phyloP scores from a whole-genome alignment of 257 asterid species.

The Jacaranda copaia region DNA sequence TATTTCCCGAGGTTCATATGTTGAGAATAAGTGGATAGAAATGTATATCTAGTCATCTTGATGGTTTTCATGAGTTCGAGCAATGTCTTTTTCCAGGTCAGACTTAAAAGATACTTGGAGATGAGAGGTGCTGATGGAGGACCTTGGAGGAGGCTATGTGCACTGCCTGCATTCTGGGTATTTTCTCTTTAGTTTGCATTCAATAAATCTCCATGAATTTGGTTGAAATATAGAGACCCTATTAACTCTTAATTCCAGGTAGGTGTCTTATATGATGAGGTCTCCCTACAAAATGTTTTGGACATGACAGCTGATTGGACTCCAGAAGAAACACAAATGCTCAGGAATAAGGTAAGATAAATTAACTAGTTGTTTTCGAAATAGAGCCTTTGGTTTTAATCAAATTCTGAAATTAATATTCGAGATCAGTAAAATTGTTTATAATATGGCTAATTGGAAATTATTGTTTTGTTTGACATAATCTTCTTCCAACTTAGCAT shows the following conservation, averaged over 20 bases:
- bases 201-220: background rate
- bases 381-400: background rate
- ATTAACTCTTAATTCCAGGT: conserved; percentile 60
- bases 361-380: background rate
- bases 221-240: conserved; percentile 15
- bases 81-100: conserved; percentile 62
- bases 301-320: conserved; percentile 97
- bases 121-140: conserved; percentile 99
- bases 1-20: conserved; percentile 88
- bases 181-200: background rate
- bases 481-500: background rate
- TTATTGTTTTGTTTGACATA: background rate
- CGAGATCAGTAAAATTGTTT: background rate
- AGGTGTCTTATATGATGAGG: conserved; percentile 88
- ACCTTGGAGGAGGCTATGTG: conserved; percentile 98
- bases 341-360: conserved; percentile 78
- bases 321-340: conserved; percentile 78
- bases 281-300: conserved; percentile 77
- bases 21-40: conserved; percentile 36
- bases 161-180: conserved; percentile 99
- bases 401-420: background rate
- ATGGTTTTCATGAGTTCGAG: conserved; percentile 28
- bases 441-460: background rate
- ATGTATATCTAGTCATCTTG: conserved; percentile 12
- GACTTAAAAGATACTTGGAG: conserved; percentile 97